Percentiles rank a stretch among this genome's conserved stretches.
Evolutionary conservation across 2,329 filamentous ascomycete genomes (phyloP).

Genomic region (Onygena corvina): DNA sequence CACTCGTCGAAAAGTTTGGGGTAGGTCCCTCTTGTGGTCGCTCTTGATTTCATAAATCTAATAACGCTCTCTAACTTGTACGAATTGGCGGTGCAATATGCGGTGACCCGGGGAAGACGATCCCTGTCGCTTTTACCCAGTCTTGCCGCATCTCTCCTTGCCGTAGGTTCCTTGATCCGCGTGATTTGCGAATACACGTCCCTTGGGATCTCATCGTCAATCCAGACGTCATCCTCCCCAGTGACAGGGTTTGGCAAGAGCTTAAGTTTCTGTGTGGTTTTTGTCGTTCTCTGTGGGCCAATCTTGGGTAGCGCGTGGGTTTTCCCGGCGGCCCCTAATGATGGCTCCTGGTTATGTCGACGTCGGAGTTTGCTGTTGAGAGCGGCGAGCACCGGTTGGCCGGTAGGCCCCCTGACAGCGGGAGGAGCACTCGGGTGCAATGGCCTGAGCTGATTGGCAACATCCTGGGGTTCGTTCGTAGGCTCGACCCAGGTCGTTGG

Average conservation of each 20-base stretch:
- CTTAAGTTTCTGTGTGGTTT: conserved; percentile 93
- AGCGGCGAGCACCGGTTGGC: conserved; percentile 57
- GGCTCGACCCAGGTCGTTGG: conserved; percentile 36
- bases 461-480: conserved; percentile 31
- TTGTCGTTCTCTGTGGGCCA: conserved; percentile 86
- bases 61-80: conserved; percentile 85
- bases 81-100: conserved; percentile 86
- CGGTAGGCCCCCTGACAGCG: conserved; percentile 21
- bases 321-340: conserved; percentile 22
- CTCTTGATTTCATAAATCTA: conserved; percentile 77
- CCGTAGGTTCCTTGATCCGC: conserved; percentile 90
- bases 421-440: conserved; percentile 31
- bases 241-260: conserved; percentile 84
- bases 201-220: conserved; percentile 79
- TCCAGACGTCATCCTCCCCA: conserved; percentile 56
- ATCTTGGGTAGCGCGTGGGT: conserved; percentile 52
- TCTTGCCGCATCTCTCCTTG: conserved; percentile 78
- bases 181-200: conserved; percentile 98
- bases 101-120: conserved; percentile 77
- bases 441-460: conserved; percentile 32
- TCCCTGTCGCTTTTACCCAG: conserved; percentile 88
- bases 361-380: conserved; percentile 79
- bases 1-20: conserved; percentile 96
- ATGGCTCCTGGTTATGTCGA: conserved; percentile 64
- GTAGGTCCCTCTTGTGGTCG: conserved; percentile 62